Conservation (phyloP, 371 early-diverging fungal genomes). For the Mortierella sp. region DNA sequence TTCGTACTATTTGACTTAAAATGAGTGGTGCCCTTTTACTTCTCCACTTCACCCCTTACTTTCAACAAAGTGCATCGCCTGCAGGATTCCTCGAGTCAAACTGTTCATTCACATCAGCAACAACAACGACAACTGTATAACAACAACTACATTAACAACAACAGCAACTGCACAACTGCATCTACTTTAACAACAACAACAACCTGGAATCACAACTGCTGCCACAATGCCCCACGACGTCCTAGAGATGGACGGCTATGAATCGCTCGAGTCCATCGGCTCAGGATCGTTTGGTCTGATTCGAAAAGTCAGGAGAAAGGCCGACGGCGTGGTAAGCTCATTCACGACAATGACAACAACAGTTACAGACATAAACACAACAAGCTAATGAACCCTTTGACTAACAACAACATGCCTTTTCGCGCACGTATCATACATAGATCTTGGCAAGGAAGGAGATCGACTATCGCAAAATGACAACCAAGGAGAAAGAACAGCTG, state of each 20-base stretch:
- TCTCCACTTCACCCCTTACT: neutral
- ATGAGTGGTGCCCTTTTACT: neutral
- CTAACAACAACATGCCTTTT: no score
- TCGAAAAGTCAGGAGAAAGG: conserved; percentile 70
- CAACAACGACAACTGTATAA: neutral
- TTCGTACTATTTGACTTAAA: neutral
- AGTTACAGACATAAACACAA: neutral
- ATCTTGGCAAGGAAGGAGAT: conserved; percentile 82
- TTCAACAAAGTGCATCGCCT: no score
- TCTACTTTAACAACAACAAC: neutral
- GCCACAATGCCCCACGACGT: conserved; percentile 27
- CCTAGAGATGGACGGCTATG: conserved; percentile 51
- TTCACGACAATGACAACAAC: neutral
- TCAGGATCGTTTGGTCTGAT: conserved; percentile 76
- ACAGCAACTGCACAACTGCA: no score
- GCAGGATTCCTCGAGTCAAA: neutral
- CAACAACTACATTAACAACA: neutral
- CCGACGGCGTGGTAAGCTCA: conserved; percentile 65
- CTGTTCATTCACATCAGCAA: neutral
- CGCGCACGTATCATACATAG: conserved; percentile 46
- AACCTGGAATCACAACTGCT: neutral
- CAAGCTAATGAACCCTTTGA: neutral
- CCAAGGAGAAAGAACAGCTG: conserved; percentile 75
- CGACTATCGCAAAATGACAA: conserved; percentile 78
- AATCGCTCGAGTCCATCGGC: conserved; percentile 61